A percentile compares a stretch with the other conserved stretches of the same genome.
Evolutionary conservation across 441 rosid genomes (phyloP).

Genomic region (Geranium incanum): DNA sequence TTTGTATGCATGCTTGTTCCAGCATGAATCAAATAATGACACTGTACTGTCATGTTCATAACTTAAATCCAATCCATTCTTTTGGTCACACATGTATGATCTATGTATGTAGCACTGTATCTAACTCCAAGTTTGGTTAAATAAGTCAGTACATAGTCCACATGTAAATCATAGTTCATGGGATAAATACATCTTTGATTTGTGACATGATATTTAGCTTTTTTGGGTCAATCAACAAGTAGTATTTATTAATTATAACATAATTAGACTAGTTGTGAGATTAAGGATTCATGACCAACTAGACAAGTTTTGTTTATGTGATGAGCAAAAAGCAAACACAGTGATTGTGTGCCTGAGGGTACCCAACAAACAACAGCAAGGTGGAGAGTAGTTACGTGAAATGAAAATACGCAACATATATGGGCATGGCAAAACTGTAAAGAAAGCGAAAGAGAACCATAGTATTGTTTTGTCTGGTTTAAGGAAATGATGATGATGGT

Average conservation of each 20-base stretch:
- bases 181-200: too few species aligned
- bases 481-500: background rate
- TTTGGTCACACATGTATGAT: constrained; percentile 8
- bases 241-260: too few species aligned
- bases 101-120: background rate
- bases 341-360: constrained; percentile 8
- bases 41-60: background rate
- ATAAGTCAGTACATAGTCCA: too few species aligned
- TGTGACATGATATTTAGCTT: too few species aligned
- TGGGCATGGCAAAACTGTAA: constrained; percentile 22
- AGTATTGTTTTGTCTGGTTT: background rate
- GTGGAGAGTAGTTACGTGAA: constrained; percentile 2
- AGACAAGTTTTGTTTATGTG: too few species aligned
- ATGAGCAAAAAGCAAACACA: too few species aligned
- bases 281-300: too few species aligned
- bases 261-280: too few species aligned
- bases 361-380: constrained; percentile 18
- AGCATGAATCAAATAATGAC: background rate
- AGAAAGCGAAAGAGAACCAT: constrained; percentile 28
- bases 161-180: too few species aligned
- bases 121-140: too few species aligned
- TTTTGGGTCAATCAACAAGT: too few species aligned
- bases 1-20: constrained; percentile 11
- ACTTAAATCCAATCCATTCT: constrained; percentile 18
- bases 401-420: constrained; percentile 2